These are phyloP conservation scores for Kluyveromyces marxianus DNA, from an alignment of 1,139 yeast species.

Conservation along the genomic window DNA sequence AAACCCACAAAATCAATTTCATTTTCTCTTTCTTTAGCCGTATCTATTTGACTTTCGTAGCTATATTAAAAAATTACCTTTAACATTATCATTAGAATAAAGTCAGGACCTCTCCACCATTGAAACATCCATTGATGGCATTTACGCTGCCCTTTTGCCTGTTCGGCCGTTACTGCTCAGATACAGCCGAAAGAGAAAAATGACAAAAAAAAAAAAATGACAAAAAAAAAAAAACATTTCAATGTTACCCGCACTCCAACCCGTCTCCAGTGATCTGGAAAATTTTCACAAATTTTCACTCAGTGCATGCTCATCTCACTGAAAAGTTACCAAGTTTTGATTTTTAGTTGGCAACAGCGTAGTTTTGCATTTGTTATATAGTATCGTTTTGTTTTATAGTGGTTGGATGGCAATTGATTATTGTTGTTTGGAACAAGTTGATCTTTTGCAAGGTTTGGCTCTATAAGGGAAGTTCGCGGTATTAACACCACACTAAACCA, in stretches of 20 bases:
- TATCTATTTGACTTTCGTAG: too few relatives aligned
- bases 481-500: background rate
- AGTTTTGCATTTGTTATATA: background rate
- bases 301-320: slow-evolving; percentile 4
- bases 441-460: background rate
- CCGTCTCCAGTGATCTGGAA: slow-evolving; percentile 1
- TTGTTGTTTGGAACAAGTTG: background rate
- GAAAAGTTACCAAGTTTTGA: background rate
- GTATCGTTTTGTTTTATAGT: too few relatives aligned
- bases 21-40: too few relatives aligned
- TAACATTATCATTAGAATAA: too few relatives aligned
- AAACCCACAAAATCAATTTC: too few relatives aligned
- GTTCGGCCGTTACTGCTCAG: background rate
- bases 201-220: too few relatives aligned
- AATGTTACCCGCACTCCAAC: slow-evolving; percentile 2
- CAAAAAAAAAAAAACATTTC: too few relatives aligned
- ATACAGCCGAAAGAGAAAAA: background rate
- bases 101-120: too few relatives aligned
- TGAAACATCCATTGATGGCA: too few relatives aligned
- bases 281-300: slow-evolving; percentile 7
- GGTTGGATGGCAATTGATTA: too few relatives aligned
- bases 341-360: background rate
- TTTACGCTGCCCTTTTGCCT: background rate
- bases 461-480: background rate
- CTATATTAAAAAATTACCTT: too few relatives aligned